Percentiles rank a stretch among this genome's conserved stretches.
Evolutionary conservation across 192 early-diverging fungal species (phyloP).

Genomic region (Coemansia sp.): DNA sequence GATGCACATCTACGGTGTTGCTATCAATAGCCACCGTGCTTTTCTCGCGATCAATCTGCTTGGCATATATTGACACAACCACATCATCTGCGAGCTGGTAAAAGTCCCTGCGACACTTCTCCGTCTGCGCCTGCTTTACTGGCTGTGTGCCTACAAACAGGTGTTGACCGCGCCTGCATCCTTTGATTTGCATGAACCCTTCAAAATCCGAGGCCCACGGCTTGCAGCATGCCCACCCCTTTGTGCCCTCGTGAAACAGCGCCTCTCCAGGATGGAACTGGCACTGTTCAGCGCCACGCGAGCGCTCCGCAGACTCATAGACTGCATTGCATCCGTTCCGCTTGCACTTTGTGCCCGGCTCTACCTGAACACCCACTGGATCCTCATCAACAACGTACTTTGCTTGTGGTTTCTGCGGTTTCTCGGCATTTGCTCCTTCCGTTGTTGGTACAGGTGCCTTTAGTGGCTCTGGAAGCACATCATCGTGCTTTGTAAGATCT

Average conservation of each 20-base stretch:
- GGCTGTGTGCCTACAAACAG: conserved; percentile 72
- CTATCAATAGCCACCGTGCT: conserved; percentile 70
- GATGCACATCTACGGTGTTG: conserved; percentile 66
- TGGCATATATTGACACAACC: conserved; percentile 90
- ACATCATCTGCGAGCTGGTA: conserved; percentile 88
- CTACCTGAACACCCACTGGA: conserved; percentile 67
- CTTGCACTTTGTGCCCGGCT: conserved; percentile 76
- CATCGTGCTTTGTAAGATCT: conserved; percentile 41
- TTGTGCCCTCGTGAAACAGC: conserved; percentile 97
- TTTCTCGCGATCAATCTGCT: conserved; percentile 73
- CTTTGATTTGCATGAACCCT: conserved; percentile 92
- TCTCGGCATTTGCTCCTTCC: conserved; percentile 25
- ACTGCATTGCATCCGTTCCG: conserved; percentile 72
- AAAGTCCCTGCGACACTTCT: conserved; percentile 82
- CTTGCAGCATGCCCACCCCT: conserved; percentile 96
- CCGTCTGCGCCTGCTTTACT: conserved; percentile 14
- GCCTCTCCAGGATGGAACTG: conserved; percentile 85
- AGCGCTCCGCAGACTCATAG: conserved; percentile 62
- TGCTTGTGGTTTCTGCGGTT: conserved; percentile 56
- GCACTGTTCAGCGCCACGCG: conserved; percentile 55
- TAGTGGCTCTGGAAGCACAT: conserved; percentile 26
- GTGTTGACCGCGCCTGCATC: conserved; percentile 88
- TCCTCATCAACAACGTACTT: conserved; percentile 67
- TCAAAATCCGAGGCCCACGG: conserved; percentile 97
- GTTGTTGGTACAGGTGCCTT: conserved; percentile 18